Evolutionary conservation across 306 rosid species (phyloP).

Genomic region (Comarum palustre): DNA sequence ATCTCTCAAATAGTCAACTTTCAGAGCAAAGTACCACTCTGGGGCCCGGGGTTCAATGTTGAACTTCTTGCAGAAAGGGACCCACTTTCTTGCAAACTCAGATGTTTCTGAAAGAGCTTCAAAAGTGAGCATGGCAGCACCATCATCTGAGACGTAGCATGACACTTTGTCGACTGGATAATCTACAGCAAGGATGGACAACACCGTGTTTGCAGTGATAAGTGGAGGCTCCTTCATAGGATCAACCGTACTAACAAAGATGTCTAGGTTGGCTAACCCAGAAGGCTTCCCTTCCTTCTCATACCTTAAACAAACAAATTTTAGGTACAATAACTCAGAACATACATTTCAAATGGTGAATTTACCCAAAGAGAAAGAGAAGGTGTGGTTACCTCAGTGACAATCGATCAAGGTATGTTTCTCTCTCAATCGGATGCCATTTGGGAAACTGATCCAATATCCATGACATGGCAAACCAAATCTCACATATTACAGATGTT

Average conservation of each 20-base stretch:
- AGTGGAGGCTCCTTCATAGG: slow-evolving; percentile 94
- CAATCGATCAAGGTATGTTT: slow-evolving; percentile 88
- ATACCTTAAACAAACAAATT: slow-evolving; percentile 43
- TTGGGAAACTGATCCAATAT: slow-evolving; percentile 90
- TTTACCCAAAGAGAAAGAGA: not conserved
- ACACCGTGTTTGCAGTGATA: slow-evolving; percentile 86
- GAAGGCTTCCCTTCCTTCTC: slow-evolving; percentile 92
- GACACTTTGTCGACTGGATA: slow-evolving; percentile 86
- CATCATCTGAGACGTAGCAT: slow-evolving; percentile 92
- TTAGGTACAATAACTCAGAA: not conserved
- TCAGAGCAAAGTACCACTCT: slow-evolving; percentile 83
- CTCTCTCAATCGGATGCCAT: slow-evolving; percentile 78
- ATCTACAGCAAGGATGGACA: slow-evolving; percentile 88
- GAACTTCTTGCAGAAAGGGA: slow-evolving; percentile 85
- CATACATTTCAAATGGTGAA: not conserved
- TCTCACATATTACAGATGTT: slow-evolving; percentile 88
- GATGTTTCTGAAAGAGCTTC: slow-evolving; percentile 94
- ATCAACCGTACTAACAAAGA: slow-evolving; percentile 93
- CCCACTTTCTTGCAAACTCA: slow-evolving; percentile 95
- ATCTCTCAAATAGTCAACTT: slow-evolving; percentile 75
- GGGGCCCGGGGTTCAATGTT: slow-evolving; percentile 88
- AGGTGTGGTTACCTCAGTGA: slow-evolving; percentile 52
- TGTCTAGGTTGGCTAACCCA: slow-evolving; percentile 63
- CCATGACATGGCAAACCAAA: slow-evolving; percentile 94
- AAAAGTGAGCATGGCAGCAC: slow-evolving; percentile 95